Percentiles rank a stretch among this genome's conserved stretches.
These are phyloP conservation scores for Aspergillus ellipticus DNA, from an alignment of 495 filamentous ascomycete genomes.

Conservation along the genomic window DNA sequence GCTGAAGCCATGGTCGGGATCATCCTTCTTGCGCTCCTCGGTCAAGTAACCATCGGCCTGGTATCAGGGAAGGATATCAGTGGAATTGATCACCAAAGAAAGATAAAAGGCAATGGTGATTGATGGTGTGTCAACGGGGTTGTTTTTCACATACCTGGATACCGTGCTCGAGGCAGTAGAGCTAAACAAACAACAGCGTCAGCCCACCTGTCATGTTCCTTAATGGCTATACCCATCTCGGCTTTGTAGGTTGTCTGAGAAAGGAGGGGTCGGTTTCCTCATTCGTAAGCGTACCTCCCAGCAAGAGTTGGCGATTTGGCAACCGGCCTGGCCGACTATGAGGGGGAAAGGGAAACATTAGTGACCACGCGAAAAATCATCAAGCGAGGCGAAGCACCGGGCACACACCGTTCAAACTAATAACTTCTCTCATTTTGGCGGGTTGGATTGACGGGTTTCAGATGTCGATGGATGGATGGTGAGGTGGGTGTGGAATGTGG, in stretches of 20 bases:
- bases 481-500: slow-evolving; percentile 13
- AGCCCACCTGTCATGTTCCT: slow-evolving; percentile 17
- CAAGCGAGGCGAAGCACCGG: slow-evolving; percentile 7
- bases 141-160: slow-evolving; percentile 73
- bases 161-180: slow-evolving; percentile 99
- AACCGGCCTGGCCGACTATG: slow-evolving; percentile 98
- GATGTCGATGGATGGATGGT: slow-evolving; percentile 11
- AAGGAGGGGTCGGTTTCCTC: not conserved
- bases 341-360: slow-evolving; percentile 21
- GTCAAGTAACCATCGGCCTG: slow-evolving; percentile 99
- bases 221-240: not conserved
- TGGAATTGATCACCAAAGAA: slow-evolving; percentile 14
- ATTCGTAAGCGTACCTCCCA: slow-evolving; percentile 74
- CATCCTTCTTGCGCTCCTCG: slow-evolving; percentile 94
- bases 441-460: slow-evolving; percentile 17
- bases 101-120: slow-evolving; percentile 12
- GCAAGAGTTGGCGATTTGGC: slow-evolving; percentile 99
- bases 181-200: slow-evolving; percentile 51
- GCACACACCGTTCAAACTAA: slow-evolving; percentile 93
- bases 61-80: slow-evolving; percentile 14
- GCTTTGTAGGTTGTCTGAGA: not conserved
- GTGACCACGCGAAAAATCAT: slow-evolving; percentile 14
- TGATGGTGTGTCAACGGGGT: slow-evolving; percentile 9
- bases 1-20: slow-evolving; percentile 97
- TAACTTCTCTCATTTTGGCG: slow-evolving; percentile 95